These are phyloP conservation scores for Puccinia hordei DNA, from an alignment of 1,284 basidiomycete species.

Conservation along the genomic window DNA sequence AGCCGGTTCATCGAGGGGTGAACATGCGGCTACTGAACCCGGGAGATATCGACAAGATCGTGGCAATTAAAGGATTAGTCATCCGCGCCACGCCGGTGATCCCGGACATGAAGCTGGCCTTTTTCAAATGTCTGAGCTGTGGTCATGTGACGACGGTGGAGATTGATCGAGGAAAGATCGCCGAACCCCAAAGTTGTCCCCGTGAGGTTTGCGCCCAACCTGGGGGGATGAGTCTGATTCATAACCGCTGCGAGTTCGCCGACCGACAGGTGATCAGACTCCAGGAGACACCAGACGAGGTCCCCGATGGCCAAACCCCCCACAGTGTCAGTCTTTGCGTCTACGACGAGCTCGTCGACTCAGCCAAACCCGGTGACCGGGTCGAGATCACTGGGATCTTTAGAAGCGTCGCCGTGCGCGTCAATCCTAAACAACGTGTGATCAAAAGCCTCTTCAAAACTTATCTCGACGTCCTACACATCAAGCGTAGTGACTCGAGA, in stretches of 20 bases:
- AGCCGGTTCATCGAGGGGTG: slow-evolving; percentile 59
- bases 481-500: slow-evolving; percentile 73
- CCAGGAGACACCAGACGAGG: slow-evolving; percentile 95
- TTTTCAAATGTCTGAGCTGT: slow-evolving; percentile 96
- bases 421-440: slow-evolving; percentile 85
- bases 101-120: slow-evolving; percentile 95
- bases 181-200: slow-evolving; percentile 86
- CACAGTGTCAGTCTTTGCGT: slow-evolving; percentile 94
- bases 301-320: slow-evolving; percentile 96
- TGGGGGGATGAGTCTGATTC: slow-evolving; percentile 89
- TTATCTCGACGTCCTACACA: slow-evolving; percentile 90
- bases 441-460: slow-evolving; percentile 97
- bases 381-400: slow-evolving; percentile 91
- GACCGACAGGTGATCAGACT: slow-evolving; percentile 92
- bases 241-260: slow-evolving; percentile 94
- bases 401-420: slow-evolving; percentile 85
- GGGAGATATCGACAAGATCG: slow-evolving; percentile 90
- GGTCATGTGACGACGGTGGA: slow-evolving; percentile 91
- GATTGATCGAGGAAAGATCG: slow-evolving; percentile 93
- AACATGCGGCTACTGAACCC: slow-evolving; percentile 93
- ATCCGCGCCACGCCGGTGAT: slow-evolving; percentile 97
- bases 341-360: slow-evolving; percentile 95
- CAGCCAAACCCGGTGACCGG: slow-evolving; percentile 91
- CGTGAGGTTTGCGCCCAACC: slow-evolving; percentile 83
- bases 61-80: slow-evolving; percentile 91